Percentiles rank a stretch among this genome's conserved stretches.
phyloP scores from a whole-genome alignment of 2,329 filamentous ascomycete genomes.

The Neocatenulostroma microsporum region DNA sequence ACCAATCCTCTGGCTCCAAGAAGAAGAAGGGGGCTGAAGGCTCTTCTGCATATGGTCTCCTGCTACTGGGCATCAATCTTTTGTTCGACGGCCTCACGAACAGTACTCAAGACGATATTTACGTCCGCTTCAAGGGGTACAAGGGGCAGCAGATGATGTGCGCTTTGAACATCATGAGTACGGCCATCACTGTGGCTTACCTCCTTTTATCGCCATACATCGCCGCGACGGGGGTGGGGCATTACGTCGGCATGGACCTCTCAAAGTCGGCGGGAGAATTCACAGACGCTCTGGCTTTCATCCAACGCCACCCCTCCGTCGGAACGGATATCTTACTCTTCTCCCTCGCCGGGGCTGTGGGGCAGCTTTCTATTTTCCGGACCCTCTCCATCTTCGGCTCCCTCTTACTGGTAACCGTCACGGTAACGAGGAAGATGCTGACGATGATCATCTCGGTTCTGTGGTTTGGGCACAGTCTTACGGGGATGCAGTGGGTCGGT shows the following conservation, averaged over 20 bases:
- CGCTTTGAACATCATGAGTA: conserved; percentile 85
- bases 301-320: conserved; percentile 69
- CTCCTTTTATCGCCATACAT: conserved; percentile 72
- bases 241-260: conserved; percentile 34
- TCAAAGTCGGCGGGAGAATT: conserved; percentile 63
- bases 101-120: conserved; percentile 93
- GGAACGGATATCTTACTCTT: conserved; percentile 87
- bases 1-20: conserved; percentile 42
- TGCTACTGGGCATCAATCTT: conserved; percentile 79
- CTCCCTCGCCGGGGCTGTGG: conserved; percentile 79
- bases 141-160: conserved; percentile 99
- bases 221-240: conserved; percentile 48
- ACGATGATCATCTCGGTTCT: conserved; percentile 96
- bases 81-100: conserved; percentile 96
- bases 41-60: conserved; percentile 68
- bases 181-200: conserved; percentile 66
- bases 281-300: conserved; percentile 68
- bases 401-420: conserved; percentile 88
- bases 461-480: conserved; percentile 84
- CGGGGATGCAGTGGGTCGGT: conserved; percentile 85
- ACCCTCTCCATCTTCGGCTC: conserved; percentile 88
- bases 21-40: conserved; percentile 38
- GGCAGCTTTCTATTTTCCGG: conserved; percentile 83
- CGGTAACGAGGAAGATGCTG: conserved; percentile 96
- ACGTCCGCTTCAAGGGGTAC: conserved; percentile 66